Conservation (phyloP, 129 eudicot genomes). For the Flaveria ramosissima region DNA sequence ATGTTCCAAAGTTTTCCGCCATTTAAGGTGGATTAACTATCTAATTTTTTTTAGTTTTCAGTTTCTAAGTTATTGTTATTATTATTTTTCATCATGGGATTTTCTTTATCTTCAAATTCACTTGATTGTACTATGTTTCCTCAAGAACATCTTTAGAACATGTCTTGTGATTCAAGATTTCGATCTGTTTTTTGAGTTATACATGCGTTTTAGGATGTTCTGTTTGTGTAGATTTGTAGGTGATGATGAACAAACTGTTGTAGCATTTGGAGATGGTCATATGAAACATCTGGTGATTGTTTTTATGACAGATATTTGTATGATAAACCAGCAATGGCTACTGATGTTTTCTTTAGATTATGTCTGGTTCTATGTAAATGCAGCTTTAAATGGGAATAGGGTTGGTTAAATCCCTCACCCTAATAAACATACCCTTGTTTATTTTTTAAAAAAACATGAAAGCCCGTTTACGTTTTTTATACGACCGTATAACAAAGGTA, state of each 20-base stretch:
- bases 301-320: no score
- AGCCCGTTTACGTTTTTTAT: no score
- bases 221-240: not conserved
- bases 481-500: no score
- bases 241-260: not conserved
- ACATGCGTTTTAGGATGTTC: not conserved
- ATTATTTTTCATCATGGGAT: constrained; percentile 20
- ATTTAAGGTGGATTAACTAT: constrained; percentile 27
- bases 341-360: not conserved
- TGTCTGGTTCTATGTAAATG: not conserved
- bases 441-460: no score
- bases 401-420: no score
- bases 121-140: constrained; percentile 29
- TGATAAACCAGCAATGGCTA: no score
- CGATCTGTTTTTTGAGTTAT: not conserved
- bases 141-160: constrained; percentile 18
- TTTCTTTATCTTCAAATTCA: constrained; percentile 9
- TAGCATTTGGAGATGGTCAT: not conserved
- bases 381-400: no score
- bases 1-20: constrained; percentile 75
- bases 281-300: not conserved
- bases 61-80: not conserved
- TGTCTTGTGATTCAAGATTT: constrained; percentile 15
- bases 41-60: not conserved
- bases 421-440: no score